These are phyloP conservation scores for Metarhizium rileyi DNA, from an alignment of 2,329 filamentous ascomycete genomes.

Conservation along the genomic window DNA sequence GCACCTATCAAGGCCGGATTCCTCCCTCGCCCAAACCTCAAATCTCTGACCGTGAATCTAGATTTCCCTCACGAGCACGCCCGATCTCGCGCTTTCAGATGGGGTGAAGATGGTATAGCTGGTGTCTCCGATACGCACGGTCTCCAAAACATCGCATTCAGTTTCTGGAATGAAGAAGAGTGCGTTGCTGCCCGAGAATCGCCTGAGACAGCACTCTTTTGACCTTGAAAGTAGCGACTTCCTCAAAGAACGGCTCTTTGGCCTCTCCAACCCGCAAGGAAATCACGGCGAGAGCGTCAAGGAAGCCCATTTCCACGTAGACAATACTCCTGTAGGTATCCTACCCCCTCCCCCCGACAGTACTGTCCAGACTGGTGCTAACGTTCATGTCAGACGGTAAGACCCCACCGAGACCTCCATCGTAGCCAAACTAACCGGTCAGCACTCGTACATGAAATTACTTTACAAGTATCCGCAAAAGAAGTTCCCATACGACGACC, in stretches of 20 bases:
- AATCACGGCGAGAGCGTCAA: conserved; percentile 97
- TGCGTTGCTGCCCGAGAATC: conserved; percentile 25
- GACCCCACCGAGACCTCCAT: conserved; percentile 2
- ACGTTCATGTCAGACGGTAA: conserved; percentile 34
- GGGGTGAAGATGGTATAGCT: conserved; percentile 95
- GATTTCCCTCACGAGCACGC: conserved; percentile 94
- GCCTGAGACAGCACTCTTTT: background rate
- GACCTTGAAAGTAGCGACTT: conserved; percentile 79
- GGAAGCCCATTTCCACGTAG: conserved; percentile 90
- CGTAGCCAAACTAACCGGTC: conserved; percentile 10
- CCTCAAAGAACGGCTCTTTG: conserved; percentile 90
- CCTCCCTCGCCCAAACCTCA: background rate
- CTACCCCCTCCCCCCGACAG: background rate
- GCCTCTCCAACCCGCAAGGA: conserved; percentile 89
- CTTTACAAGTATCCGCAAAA: conserved; percentile 95
- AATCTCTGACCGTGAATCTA: conserved; percentile 23
- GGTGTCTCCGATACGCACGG: conserved; percentile 89
- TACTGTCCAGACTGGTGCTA: conserved; percentile 11
- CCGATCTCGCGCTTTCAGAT: conserved; percentile 78
- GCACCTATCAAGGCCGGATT: conserved; percentile 24
- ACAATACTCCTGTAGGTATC: conserved; percentile 67
- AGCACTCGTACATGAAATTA: conserved; percentile 99
- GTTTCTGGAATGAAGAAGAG: conserved; percentile 98
- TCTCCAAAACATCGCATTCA: conserved; percentile 84
- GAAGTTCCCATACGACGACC: conserved; percentile 83